A percentile compares a stretch with the other conserved stretches of the same genome.
These are phyloP conservation scores for Termitomyces sp. DNA, from an alignment of 768 basidiomycete genomes.

Conservation along the genomic window DNA sequence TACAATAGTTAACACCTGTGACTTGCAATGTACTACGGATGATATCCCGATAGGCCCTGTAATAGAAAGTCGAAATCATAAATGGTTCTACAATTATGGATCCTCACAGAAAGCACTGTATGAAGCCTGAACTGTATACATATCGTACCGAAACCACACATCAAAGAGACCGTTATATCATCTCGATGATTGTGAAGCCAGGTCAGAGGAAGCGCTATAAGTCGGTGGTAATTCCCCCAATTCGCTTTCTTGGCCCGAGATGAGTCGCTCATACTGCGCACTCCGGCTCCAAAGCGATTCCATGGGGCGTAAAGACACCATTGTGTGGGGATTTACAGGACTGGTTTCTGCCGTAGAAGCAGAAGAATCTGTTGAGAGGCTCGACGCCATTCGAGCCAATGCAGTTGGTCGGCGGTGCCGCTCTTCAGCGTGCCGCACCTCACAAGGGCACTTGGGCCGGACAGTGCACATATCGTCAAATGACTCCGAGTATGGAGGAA, in stretches of 20 bases:
- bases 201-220: slow-evolving; percentile 36
- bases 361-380: slow-evolving; percentile 29
- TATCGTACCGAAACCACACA: background rate
- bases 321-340: slow-evolving; percentile 24
- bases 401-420: slow-evolving; percentile 8
- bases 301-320: slow-evolving; percentile 24
- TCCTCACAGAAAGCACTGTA: background rate
- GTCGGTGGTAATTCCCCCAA: slow-evolving; percentile 81
- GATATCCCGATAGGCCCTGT: background rate
- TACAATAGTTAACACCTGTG: background rate
- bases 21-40: slow-evolving; percentile 2
- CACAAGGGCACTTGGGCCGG: slow-evolving; percentile 44
- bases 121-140: background rate
- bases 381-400: slow-evolving; percentile 27
- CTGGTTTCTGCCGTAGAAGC: slow-evolving; percentile 32
- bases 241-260: slow-evolving; percentile 79
- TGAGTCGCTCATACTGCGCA: slow-evolving; percentile 68
- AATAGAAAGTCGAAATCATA: background rate
- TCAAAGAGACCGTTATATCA: background rate
- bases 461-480: slow-evolving; percentile 31
- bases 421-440: slow-evolving; percentile 15
- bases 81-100: slow-evolving; percentile 1
- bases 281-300: slow-evolving; percentile 39
- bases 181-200: background rate
- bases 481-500: slow-evolving; percentile 67